Conservation (phyloP, 495 filamentous ascomycete genomes). For the Tetracladium setigerum region DNA sequence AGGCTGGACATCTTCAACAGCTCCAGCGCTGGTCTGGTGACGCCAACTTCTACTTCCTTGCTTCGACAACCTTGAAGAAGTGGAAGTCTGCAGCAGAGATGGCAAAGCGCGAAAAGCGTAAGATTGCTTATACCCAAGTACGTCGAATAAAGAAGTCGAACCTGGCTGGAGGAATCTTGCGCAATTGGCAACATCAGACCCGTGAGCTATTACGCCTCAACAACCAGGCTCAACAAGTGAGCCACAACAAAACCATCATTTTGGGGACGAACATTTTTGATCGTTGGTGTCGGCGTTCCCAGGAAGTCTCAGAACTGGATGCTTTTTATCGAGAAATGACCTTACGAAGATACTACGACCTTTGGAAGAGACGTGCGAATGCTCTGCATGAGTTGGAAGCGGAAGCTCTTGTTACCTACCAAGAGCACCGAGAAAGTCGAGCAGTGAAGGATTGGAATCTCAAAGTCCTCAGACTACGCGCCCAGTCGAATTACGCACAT, state of each 20-base stretch:
- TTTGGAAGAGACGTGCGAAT: constrained; percentile 37
- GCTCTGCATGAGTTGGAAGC: constrained; percentile 36
- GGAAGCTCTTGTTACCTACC: constrained; percentile 40
- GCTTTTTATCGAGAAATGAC: constrained; percentile 15
- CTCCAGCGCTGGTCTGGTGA: constrained; percentile 46
- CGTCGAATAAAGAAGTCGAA: constrained; percentile 51
- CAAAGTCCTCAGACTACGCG: constrained; percentile 24
- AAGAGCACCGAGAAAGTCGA: constrained; percentile 29
- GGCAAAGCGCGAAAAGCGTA: constrained; percentile 45
- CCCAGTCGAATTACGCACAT: constrained; percentile 26
- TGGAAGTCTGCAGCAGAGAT: constrained; percentile 48
- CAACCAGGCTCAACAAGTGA: constrained; percentile 34
- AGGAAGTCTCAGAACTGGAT: constrained; percentile 17
- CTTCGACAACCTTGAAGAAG: constrained; percentile 41
- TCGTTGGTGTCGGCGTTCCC: constrained; percentile 36
- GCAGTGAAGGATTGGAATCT: constrained; percentile 48
- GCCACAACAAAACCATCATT: constrained; percentile 30
- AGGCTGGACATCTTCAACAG: constrained; percentile 35
- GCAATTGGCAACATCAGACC: constrained; percentile 38
- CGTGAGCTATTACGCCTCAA: constrained; percentile 32
- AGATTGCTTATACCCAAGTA: constrained; percentile 51
- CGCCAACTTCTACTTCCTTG: constrained; percentile 52
- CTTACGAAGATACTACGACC: constrained; percentile 36
- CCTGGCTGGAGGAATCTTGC: constrained; percentile 39
- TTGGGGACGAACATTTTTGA: constrained; percentile 32